phyloP scores from a whole-genome alignment of 805 yeast genomes.

The Brettanomyces nanus region DNA sequence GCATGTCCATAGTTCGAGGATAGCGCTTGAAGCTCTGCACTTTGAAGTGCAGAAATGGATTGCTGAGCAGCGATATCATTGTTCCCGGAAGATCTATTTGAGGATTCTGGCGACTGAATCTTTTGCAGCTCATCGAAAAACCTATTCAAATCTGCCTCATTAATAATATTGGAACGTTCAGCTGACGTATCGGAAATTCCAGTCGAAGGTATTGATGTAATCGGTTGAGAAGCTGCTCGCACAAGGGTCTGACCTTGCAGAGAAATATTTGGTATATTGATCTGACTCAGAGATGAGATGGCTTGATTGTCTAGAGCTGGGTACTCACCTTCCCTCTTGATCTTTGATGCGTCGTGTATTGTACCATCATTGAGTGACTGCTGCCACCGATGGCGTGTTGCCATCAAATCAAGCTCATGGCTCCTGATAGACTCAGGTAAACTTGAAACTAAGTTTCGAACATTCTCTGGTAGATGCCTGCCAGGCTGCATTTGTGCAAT shows the following conservation, averaged over 20 bases:
- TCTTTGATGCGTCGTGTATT: no score
- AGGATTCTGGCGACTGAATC: conserved; percentile 18
- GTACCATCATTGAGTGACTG: no score
- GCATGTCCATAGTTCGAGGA: conserved; percentile 1
- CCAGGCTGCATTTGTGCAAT: conserved; percentile 26
- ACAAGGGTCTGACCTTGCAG: background rate
- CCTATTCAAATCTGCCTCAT: conserved; percentile 30
- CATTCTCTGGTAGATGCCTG: conserved; percentile 31
- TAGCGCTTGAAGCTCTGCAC: background rate
- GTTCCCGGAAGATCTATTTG: conserved; percentile 12
- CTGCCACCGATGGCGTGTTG: no score
- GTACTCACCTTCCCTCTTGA: no score
- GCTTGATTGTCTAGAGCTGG: background rate
- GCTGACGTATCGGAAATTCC: conserved; percentile 11
- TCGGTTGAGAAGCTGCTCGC: no score
- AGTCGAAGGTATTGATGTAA: conserved; percentile 1
- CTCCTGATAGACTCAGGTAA: conserved; percentile 17
- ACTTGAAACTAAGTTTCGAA: conserved; percentile 31
- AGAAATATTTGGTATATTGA: no score
- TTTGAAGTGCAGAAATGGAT: background rate
- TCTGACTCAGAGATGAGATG: no score
- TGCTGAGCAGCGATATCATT: conserved; percentile 9
- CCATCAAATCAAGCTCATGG: no score
- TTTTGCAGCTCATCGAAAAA: conserved; percentile 43
- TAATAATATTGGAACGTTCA: conserved; percentile 31